Base-by-base conservation (phyloP, 495 filamentous ascomycete genomes). In the Sordaria brevicollis region DNA sequence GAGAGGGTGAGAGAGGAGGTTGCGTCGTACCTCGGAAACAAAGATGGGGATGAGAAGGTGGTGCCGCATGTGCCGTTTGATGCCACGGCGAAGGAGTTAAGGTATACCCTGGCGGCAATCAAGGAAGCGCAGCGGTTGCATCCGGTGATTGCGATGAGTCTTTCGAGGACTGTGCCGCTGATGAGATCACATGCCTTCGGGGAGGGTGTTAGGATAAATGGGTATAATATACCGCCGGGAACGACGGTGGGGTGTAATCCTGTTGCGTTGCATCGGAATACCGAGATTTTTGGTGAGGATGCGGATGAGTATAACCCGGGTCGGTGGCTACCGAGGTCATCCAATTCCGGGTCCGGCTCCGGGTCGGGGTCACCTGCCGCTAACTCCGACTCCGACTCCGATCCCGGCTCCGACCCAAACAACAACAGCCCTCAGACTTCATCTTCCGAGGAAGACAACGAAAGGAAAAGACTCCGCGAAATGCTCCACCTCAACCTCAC, bases 41-140 rank as follows among this genome's bases (percentile, higher is more conserved):
- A 19, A n/a, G n/a, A n/a, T n/a, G n/a, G n/a, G n/a, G n/a, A n/a
- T n/a, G n/a, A n/a, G n/a, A n/a, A n/a, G n/a, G n/a, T n/a, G n/a
- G n/a, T n/a, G n/a, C n/a, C n/a, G n/a, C n/a, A n/a, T n/a, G n/a
- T 13, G 4, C 35, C 21, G 5, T 25, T 5, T 13, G 15, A 36
- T 65, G 66, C 37, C 67, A 71, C 17, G 33, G 68, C 67, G 0
- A 34, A 4, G 0, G 54, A 38, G 1, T 15, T 89, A 8, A 80
- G 76, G 2, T 91, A 90, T 71, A 84, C 89, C 9, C 82, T 86
- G 38, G 87, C 90, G 0, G 81, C 83, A 11, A 83, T 91, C 71
- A 88, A 88, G 69, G 90, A 92, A 74, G 80, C 85, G 0, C 84
- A 90, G 71, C 84, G 89, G 0, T 67, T 91, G 5, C 82, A 89